A percentile compares a stretch with the other conserved stretches of the same genome.
Conservation (phyloP, 306 rosid genomes). For the Cicer yamashitae region DNA sequence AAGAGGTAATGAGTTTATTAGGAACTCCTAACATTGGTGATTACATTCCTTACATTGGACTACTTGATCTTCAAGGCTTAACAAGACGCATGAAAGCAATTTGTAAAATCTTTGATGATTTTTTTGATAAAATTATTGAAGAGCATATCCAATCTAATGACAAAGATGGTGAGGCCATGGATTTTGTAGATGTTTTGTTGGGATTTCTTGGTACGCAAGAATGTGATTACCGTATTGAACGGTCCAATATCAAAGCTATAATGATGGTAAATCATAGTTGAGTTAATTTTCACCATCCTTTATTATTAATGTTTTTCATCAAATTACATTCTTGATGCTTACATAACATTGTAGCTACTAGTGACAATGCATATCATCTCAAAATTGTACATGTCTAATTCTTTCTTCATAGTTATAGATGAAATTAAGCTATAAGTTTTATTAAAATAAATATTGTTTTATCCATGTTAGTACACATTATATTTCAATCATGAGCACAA, state of each 20-base stretch:
- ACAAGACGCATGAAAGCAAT: slow-evolving; percentile 51
- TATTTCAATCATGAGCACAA: too few relatives aligned
- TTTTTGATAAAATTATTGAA: slow-evolving; percentile 66
- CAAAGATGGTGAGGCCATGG: slow-evolving; percentile 48
- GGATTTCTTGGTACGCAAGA: slow-evolving; percentile 52
- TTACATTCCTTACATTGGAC: slow-evolving; percentile 58
- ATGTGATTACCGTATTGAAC: slow-evolving; percentile 60
- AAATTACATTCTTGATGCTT: too few relatives aligned
- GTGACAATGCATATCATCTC: too few relatives aligned
- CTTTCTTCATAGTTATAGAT: too few relatives aligned
- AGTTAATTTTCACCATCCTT: background rate
- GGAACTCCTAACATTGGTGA: slow-evolving; percentile 60
- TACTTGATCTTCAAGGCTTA: slow-evolving; percentile 68
- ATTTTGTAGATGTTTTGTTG: slow-evolving; percentile 73
- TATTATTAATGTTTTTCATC: background rate
- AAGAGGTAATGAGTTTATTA: slow-evolving; percentile 46
- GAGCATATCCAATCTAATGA: slow-evolving; percentile 56
- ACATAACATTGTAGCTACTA: too few relatives aligned
- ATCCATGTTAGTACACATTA: too few relatives aligned
- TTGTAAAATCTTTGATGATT: slow-evolving; percentile 44
- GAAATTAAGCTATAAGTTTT: too few relatives aligned
- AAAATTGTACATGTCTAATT: too few relatives aligned
- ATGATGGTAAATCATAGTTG: slow-evolving; percentile 52
- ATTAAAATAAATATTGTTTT: too few relatives aligned
- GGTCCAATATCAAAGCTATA: slow-evolving; percentile 64